These are phyloP conservation scores for Penicillium sclerotiorum DNA, from an alignment of 2,329 filamentous ascomycete genomes.

Conservation along the genomic window DNA sequence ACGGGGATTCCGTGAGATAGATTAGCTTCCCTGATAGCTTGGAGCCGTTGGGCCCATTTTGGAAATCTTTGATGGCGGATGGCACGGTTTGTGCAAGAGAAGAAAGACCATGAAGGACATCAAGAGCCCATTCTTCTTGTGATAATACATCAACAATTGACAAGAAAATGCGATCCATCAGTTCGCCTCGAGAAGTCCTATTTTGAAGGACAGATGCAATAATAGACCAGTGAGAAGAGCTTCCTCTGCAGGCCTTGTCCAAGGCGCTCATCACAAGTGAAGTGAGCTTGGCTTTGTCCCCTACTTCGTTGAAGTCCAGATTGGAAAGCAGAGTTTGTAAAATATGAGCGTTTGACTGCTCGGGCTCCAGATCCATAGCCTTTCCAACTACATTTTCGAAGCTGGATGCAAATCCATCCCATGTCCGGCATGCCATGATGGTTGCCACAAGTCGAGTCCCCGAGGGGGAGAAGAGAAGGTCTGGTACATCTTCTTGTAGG, in stretches of 20 bases:
- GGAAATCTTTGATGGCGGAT: conserved; percentile 46
- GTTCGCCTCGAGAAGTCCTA: conserved; percentile 33
- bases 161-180: conserved; percentile 41
- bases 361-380: conserved; percentile 36
- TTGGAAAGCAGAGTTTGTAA: conserved; percentile 44
- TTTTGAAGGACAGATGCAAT: conserved; percentile 44
- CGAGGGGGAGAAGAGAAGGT: conserved; percentile 69
- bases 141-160: conserved; percentile 46
- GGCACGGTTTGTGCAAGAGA: conserved; percentile 46
- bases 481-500: conserved; percentile 58
- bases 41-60: conserved; percentile 49
- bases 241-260: conserved; percentile 39
- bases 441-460: conserved; percentile 66
- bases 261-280: conserved; percentile 40
- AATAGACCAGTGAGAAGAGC: conserved; percentile 41
- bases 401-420: conserved; percentile 43
- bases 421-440: conserved; percentile 59
- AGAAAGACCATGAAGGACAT: conserved; percentile 49
- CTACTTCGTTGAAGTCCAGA: conserved; percentile 40
- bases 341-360: conserved; percentile 35
- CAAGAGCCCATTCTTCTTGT: conserved; percentile 36
- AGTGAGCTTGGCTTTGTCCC: conserved; percentile 37
- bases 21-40: conserved; percentile 56
- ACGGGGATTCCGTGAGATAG: conserved; percentile 55
- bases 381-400: conserved; percentile 39